These are phyloP conservation scores for Paramecium sonneborni DNA, from an alignment of 73 alveolate species.

Conservation along the genomic window DNA sequence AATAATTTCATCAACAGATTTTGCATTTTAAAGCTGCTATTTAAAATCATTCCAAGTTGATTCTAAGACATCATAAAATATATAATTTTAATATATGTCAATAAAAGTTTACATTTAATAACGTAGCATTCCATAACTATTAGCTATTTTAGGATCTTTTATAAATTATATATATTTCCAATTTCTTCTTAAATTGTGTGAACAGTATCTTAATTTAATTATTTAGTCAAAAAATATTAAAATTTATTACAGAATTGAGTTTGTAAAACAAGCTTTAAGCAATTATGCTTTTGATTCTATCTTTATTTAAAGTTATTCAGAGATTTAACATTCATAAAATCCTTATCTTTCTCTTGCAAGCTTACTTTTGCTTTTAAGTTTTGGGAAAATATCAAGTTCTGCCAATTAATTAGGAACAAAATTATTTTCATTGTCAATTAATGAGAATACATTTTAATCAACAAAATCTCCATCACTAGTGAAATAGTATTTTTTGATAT, in stretches of 20 bases:
- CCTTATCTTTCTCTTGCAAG: background rate
- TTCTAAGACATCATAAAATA: conserved; percentile 36
- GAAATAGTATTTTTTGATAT: conserved; percentile 1
- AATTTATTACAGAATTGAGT: background rate
- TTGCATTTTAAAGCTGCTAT: background rate
- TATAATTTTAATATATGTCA: background rate
- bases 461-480: conserved; percentile 48
- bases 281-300: conserved; percentile 9
- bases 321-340: background rate
- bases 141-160: conserved; percentile 18
- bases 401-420: background rate
- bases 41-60: conserved; percentile 47
- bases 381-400: background rate
- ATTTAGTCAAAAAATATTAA: conserved; percentile 22
- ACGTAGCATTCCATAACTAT: background rate
- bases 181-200: background rate
- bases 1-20: conserved; percentile 2
- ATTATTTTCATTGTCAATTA: background rate
- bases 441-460: background rate
- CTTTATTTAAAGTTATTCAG: background rate
- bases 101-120: conserved; percentile 28
- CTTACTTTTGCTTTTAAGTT: background rate
- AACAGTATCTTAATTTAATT: background rate
- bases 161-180: background rate
- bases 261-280: conserved; percentile 24